These are phyloP conservation scores for Aspergillus oerlinghausenensis DNA, from an alignment of 2,329 filamentous ascomycete species.

Conservation along the genomic window DNA sequence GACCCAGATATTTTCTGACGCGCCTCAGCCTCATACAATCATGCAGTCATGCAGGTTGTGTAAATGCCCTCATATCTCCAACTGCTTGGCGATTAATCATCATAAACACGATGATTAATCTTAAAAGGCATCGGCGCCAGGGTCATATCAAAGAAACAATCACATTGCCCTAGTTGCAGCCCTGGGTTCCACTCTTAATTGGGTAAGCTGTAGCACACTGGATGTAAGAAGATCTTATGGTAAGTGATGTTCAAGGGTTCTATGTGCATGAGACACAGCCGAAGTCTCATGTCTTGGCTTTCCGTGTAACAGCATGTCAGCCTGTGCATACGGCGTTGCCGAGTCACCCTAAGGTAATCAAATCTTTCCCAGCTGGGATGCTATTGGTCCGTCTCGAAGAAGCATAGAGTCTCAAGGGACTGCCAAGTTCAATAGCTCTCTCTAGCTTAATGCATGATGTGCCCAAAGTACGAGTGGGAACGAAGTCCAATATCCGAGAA, in stretches of 20 bases:
- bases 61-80: not conserved
- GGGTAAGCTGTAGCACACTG: too few species aligned
- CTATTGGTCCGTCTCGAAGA: not conserved
- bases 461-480: not conserved
- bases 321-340: not conserved
- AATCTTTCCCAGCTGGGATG: not conserved
- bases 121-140: too few species aligned
- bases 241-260: too few species aligned
- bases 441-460: not conserved
- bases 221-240: too few species aligned
- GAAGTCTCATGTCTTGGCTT: not conserved
- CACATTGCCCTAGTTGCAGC: not conserved
- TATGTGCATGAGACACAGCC: too few species aligned
- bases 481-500: not conserved
- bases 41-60: not conserved
- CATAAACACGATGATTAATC: not conserved
- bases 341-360: not conserved
- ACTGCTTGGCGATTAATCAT: not conserved
- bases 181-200: too few species aligned
- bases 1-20: not conserved
- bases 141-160: not conserved
- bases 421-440: not conserved
- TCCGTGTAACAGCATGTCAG: not conserved
- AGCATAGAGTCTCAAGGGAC: not conserved
- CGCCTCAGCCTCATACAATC: not conserved